A percentile compares a stretch with the other conserved stretches of the same genome.
Evolutionary conservation across 768 basidiomycete genomes (phyloP).

Genomic region (Xerocomellus dryophilus): DNA sequence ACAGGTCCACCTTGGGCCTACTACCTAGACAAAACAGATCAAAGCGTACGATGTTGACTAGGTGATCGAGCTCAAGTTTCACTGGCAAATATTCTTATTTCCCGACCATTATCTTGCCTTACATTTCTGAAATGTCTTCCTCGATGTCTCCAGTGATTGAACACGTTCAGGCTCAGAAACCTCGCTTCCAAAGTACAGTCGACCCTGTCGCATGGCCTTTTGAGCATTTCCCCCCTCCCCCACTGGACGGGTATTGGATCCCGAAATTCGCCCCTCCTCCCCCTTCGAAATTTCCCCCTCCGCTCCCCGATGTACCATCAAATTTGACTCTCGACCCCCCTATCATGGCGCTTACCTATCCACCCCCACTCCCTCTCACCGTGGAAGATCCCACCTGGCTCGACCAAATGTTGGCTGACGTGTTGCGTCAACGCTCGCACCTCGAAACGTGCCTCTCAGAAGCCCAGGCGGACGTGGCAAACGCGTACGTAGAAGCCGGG

Average conservation of each 20-base stretch:
- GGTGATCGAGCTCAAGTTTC: neutral
- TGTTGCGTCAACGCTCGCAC: constrained; percentile 25
- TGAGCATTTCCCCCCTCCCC: constrained; percentile 29
- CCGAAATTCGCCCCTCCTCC: constrained; percentile 20
- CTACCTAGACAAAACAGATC: neutral
- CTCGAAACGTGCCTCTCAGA: constrained; percentile 17
- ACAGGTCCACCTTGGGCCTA: neutral
- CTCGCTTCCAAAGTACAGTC: neutral
- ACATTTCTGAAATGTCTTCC: neutral
- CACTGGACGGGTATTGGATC: constrained; percentile 25
- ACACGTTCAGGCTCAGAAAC: neutral
- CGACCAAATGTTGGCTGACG: constrained; percentile 23
- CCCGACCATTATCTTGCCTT: neutral
- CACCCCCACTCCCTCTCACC: constrained; percentile 25
- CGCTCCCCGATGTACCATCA: constrained; percentile 6
- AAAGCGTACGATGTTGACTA: neutral
- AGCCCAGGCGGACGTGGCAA: constrained; percentile 15
- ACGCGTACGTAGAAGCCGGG: constrained; percentile 26
- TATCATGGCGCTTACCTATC: constrained; percentile 28
- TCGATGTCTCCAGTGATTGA: neutral
- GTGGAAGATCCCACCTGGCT: constrained; percentile 29
- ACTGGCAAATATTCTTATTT: neutral
- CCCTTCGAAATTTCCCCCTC: constrained; percentile 15
- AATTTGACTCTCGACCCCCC: constrained; percentile 21
- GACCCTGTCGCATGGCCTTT: constrained; percentile 25